phyloP scores from a whole-genome alignment of 2,329 filamentous ascomycete species.

The Aquanectria penicillioides region DNA sequence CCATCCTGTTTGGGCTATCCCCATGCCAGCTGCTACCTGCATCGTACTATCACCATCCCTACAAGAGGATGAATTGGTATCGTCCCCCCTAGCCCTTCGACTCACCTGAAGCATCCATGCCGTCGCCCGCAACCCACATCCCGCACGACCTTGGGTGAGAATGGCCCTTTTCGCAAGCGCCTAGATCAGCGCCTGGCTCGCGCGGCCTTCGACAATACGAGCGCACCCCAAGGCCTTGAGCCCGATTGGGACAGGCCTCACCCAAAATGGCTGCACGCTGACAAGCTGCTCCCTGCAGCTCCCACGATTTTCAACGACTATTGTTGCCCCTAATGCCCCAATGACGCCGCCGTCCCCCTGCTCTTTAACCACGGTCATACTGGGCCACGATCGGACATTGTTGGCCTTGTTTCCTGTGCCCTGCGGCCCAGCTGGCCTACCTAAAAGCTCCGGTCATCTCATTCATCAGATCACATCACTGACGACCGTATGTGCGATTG shows the following conservation, averaged over 20 bases:
- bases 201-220: constrained; percentile 26
- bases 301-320: constrained; percentile 20
- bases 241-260: constrained; percentile 32
- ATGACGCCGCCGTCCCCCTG: neutral
- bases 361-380: neutral
- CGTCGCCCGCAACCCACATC: constrained; percentile 6
- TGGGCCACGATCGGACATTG: constrained; percentile 11
- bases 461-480: constrained; percentile 19
- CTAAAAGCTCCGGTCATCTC: constrained; percentile 18
- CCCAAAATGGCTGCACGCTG: constrained; percentile 31
- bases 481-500: too few relatives aligned
- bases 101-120: constrained; percentile 40
- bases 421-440: constrained; percentile 1
- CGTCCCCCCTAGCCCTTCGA: neutral
- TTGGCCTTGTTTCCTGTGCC: constrained; percentile 23
- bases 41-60: neutral
- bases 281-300: constrained; percentile 31
- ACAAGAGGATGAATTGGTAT: neutral
- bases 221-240: constrained; percentile 23
- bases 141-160: constrained; percentile 5
- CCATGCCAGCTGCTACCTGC: constrained; percentile 4
- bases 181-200: constrained; percentile 20
- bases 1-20: neutral
- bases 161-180: constrained; percentile 21
- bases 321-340: neutral